These are phyloP conservation scores for Neopestalotiopsis clavispora DNA, from an alignment of 2,329 filamentous ascomycete genomes.

Conservation along the genomic window DNA sequence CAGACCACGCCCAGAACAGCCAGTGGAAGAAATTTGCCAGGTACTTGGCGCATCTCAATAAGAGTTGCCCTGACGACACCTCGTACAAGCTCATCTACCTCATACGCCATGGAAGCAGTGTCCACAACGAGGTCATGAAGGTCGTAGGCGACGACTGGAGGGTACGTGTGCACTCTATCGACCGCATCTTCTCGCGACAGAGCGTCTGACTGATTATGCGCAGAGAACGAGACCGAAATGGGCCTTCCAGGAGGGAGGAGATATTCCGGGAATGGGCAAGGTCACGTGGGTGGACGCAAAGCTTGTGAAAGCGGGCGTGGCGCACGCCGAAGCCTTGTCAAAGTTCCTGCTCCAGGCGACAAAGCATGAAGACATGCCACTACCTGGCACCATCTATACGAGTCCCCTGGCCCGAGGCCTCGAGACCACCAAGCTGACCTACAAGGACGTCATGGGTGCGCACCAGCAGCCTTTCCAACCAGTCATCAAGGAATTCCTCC, in stretches of 20 bases:
- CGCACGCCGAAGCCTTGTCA: slow-evolving; percentile 17
- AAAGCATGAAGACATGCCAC: slow-evolving; percentile 17
- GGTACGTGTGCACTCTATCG: slow-evolving; percentile 14
- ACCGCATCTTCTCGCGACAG: background rate
- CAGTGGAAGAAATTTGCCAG: slow-evolving; percentile 18
- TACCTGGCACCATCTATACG: slow-evolving; percentile 23
- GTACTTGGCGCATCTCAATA: slow-evolving; percentile 19
- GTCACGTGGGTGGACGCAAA: slow-evolving; percentile 22
- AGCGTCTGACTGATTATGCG: background rate
- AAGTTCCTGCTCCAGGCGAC: slow-evolving; percentile 19
- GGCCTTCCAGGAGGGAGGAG: background rate
- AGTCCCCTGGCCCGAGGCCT: slow-evolving; percentile 25
- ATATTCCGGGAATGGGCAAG: background rate
- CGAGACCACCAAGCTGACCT: slow-evolving; percentile 24
- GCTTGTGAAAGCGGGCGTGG: slow-evolving; percentile 20
- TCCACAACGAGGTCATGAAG: slow-evolving; percentile 25
- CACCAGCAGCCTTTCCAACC: slow-evolving; percentile 17
- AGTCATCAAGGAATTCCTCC: slow-evolving; percentile 24
- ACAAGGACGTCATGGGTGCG: background rate
- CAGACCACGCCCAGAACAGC: accelerated
- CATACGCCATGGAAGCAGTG: slow-evolving; percentile 22
- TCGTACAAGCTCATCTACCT: slow-evolving; percentile 24
- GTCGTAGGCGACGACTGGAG: slow-evolving; percentile 17
- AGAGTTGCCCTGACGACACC: slow-evolving; percentile 7
- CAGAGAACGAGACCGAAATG: background rate